Percentiles rank a stretch among this genome's conserved stretches.
phyloP scores from a whole-genome alignment of 2,329 filamentous ascomycete species.

The Rutstroemia sydowiana region DNA sequence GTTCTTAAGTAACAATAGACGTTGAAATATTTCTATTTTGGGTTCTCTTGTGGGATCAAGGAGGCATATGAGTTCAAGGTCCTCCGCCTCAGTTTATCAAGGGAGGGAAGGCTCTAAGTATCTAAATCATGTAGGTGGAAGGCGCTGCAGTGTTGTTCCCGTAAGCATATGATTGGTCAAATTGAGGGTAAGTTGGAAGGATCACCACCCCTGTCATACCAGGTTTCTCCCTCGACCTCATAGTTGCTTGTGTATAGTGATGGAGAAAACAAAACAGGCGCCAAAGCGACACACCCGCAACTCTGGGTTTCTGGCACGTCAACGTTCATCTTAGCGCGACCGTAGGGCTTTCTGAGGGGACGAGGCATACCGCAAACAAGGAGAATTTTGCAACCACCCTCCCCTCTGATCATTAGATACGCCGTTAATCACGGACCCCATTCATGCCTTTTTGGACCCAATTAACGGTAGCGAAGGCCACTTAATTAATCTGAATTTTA shows the following conservation, averaged over 20 bases:
- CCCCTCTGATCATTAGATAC: slow-evolving; percentile 7
- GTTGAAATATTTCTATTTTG: slow-evolving; percentile 26
- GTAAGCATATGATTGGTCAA: slow-evolving; percentile 10
- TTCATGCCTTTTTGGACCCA: background rate
- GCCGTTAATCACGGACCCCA: slow-evolving; percentile 9
- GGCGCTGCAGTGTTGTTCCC: slow-evolving; percentile 9
- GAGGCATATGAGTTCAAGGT: slow-evolving; percentile 23
- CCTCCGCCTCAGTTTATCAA: slow-evolving; percentile 24
- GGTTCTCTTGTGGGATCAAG: slow-evolving; percentile 22
- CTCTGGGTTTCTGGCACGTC: slow-evolving; percentile 32
- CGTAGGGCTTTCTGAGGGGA: slow-evolving; percentile 7
- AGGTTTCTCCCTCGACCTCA: slow-evolving; percentile 4
- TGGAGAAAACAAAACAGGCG: slow-evolving; percentile 11
- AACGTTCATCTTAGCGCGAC: slow-evolving; percentile 10
- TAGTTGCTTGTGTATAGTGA: slow-evolving; percentile 4
- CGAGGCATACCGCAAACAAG: slow-evolving; percentile 7
- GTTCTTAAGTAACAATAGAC: slow-evolving; percentile 14
- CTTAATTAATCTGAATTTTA: slow-evolving; percentile 5
- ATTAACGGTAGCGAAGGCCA: background rate
- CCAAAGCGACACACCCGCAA: slow-evolving; percentile 21
- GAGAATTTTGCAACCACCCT: background rate
- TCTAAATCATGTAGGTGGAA: slow-evolving; percentile 9
- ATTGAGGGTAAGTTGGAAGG: slow-evolving; percentile 6
- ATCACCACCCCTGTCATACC: slow-evolving; percentile 8
- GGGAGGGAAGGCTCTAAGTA: slow-evolving; percentile 25